Conservation (phyloP, 306 rosid genomes). For the Quercus rubra region DNA sequence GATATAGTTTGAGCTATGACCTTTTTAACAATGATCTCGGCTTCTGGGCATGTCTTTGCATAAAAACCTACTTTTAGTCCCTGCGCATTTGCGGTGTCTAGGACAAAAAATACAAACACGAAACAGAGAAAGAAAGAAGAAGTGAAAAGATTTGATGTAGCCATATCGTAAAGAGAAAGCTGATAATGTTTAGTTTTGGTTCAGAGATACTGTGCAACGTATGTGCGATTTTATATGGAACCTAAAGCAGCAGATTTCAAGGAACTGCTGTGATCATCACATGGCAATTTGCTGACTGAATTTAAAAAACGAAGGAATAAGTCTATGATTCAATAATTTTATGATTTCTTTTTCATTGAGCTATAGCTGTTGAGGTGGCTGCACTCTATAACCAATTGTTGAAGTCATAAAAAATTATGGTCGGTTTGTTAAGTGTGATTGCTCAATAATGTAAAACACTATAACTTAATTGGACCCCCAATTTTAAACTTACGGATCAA, state of each 20-base stretch:
- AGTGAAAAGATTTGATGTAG: constrained; percentile 11
- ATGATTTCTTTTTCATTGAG: too few species aligned
- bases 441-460: too few species aligned
- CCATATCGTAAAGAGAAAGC: constrained; percentile 8
- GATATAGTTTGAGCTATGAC: constrained; percentile 11
- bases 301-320: neutral
- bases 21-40: constrained; percentile 16
- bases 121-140: constrained; percentile 1
- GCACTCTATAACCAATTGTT: too few species aligned
- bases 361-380: too few species aligned
- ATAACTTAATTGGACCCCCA: too few species aligned
- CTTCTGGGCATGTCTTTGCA: constrained; percentile 14
- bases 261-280: neutral
- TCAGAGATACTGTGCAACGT: neutral
- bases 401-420: too few species aligned
- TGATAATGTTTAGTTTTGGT: neutral
- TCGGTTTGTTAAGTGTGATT: too few species aligned
- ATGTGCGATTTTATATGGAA: neutral
- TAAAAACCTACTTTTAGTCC: constrained; percentile 31
- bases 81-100: constrained; percentile 2
- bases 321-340: neutral
- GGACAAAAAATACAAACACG: neutral
- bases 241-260: neutral
- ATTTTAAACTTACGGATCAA: too few species aligned
- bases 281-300: neutral